A percentile compares a stretch with the other conserved stretches of the same genome.
phyloP scores from a whole-genome alignment of 441 rosid genomes.

The Erysimum pusillum region DNA sequence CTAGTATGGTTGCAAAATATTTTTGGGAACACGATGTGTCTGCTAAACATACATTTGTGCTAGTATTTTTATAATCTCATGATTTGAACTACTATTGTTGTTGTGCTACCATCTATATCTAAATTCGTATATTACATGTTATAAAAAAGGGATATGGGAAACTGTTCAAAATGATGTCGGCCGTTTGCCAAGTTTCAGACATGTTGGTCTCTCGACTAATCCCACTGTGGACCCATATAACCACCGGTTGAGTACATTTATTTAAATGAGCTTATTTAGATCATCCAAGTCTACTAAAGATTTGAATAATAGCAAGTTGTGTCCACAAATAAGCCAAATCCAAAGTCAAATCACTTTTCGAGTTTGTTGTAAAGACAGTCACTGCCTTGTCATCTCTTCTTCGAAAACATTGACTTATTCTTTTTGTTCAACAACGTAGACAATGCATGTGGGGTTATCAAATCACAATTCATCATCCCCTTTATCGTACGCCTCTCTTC shows the following conservation, averaged over 20 bases:
- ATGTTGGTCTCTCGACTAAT: no score
- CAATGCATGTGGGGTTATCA: no score
- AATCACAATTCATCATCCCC: no score
- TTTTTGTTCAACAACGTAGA: background rate
- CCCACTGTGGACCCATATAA: background rate
- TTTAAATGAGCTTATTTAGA: constrained; percentile 5
- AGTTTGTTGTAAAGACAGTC: constrained; percentile 21
- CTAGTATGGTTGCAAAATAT: no score
- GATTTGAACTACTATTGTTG: no score
- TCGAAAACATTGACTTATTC: background rate
- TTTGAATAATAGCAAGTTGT: constrained; percentile 29
- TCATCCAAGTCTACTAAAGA: constrained; percentile 17
- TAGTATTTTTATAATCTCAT: no score
- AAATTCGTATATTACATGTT: no score
- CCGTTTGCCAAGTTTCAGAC: background rate
- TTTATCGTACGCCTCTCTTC: no score
- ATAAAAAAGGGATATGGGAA: background rate
- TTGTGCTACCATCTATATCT: no score
- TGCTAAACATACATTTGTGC: no score
- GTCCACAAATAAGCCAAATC: background rate
- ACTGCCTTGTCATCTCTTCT: constrained; percentile 35
- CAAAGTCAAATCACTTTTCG: constrained; percentile 38
- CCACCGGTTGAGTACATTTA: constrained; percentile 4
- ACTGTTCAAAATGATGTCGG: background rate
- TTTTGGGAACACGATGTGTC: no score